Conservation (phyloP, 108 stramenopile genomes). For the Pseudonitzschia pungens region DNA sequence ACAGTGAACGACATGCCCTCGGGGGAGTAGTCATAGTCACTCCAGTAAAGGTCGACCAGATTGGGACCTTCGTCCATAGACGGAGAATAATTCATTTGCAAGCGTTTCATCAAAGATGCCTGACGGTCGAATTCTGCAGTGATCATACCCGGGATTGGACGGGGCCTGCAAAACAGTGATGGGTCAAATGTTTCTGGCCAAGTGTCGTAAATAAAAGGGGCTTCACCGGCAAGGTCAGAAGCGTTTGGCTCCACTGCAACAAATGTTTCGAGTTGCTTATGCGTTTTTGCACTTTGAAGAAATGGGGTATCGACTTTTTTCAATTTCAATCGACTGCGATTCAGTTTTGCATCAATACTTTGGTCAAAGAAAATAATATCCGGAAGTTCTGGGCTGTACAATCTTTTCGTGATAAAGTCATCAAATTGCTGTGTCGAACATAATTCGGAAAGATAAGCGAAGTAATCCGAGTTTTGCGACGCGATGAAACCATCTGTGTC, state of each 20-base stretch:
- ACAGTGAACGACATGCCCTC: slow-evolving; percentile 76
- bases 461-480: slow-evolving; percentile 65
- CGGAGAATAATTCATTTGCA: slow-evolving; percentile 40
- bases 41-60: slow-evolving; percentile 30
- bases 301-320: slow-evolving; percentile 80
- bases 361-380: slow-evolving; percentile 89
- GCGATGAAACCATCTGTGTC: slow-evolving; percentile 56
- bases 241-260: slow-evolving; percentile 66
- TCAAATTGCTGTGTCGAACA: slow-evolving; percentile 86
- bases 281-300: slow-evolving; percentile 73
- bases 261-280: slow-evolving; percentile 72
- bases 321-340: slow-evolving; percentile 67
- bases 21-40: slow-evolving; percentile 55
- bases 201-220: slow-evolving; percentile 57
- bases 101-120: slow-evolving; percentile 55
- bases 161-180: slow-evolving; percentile 56
- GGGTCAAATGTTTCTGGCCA: slow-evolving; percentile 78
- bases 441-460: slow-evolving; percentile 66
- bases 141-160: slow-evolving; percentile 81
- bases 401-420: slow-evolving; percentile 80
- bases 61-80: slow-evolving; percentile 23
- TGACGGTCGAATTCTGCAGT: slow-evolving; percentile 86
- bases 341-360: slow-evolving; percentile 85
- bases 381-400: slow-evolving; percentile 80
- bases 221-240: slow-evolving; percentile 25